Conservation (phyloP, 176 grass and related monocot genomes). For the Saccharum officinarum region DNA sequence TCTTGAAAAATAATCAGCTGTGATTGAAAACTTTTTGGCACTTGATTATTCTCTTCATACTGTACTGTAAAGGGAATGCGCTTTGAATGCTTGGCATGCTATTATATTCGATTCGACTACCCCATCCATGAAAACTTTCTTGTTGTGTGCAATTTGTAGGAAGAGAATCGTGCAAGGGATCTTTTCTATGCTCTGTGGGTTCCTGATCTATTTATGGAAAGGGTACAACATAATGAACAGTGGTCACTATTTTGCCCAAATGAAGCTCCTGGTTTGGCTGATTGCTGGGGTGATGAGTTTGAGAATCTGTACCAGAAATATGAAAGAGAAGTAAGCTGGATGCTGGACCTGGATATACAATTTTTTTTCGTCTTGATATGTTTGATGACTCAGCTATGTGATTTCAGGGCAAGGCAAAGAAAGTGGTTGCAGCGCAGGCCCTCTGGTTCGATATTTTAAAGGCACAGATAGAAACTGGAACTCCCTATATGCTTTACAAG, state of each 20-base stretch:
- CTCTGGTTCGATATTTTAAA: slow-evolving; percentile 99
- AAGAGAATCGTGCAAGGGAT: slow-evolving; percentile 89
- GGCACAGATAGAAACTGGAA: slow-evolving; percentile 98
- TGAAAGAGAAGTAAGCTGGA: slow-evolving; percentile 60
- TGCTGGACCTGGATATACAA: slow-evolving; percentile 10
- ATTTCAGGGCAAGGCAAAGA: slow-evolving; percentile 91
- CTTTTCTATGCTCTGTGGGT: slow-evolving; percentile 91
- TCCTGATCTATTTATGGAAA: slow-evolving; percentile 94
- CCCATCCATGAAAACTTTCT: not conserved
- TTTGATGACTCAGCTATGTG: not conserved
- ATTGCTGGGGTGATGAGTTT: slow-evolving; percentile 91
- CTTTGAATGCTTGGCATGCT: not conserved
- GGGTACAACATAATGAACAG: slow-evolving; percentile 62
- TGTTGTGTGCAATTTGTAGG: slow-evolving; percentile 44
- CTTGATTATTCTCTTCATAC: not conserved
- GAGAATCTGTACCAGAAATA: slow-evolving; percentile 70
- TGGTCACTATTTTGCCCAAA: slow-evolving; percentile 96
- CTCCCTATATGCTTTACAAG: slow-evolving; percentile 99
- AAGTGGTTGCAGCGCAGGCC: slow-evolving; percentile 77
- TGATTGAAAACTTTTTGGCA: slow-evolving; percentile 9
- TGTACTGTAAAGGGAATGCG: not conserved
- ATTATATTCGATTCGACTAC: slow-evolving; percentile 17
- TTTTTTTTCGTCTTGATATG: not conserved
- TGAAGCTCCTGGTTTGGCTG: slow-evolving; percentile 88
- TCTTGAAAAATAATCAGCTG: not conserved